Percentiles rank a stretch among this genome's conserved stretches.
Conservation (phyloP, 2,329 filamentous ascomycete species). For the Metarhizium rileyi region DNA sequence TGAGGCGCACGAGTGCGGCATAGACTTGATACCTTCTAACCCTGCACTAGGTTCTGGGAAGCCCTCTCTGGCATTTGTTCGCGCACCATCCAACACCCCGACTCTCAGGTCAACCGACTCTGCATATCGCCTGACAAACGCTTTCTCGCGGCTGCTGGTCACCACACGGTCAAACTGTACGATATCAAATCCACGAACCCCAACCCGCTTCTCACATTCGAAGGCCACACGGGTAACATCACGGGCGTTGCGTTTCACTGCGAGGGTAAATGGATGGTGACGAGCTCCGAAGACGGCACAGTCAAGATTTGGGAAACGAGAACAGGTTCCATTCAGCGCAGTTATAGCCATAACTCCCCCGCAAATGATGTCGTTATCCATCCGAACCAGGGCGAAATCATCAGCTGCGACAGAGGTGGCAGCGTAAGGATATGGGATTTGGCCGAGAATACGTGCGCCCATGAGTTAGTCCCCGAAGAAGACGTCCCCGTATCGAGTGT, state of each 20-base stretch:
- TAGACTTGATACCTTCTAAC: conserved; percentile 9
- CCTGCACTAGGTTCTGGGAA: conserved; percentile 75
- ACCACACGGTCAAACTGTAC: conserved; percentile 89
- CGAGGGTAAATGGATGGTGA: conserved; percentile 99
- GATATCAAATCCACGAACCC: conserved; percentile 99
- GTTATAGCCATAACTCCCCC: conserved; percentile 79
- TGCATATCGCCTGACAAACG: conserved; percentile 98
- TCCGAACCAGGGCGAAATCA: conserved; percentile 95
- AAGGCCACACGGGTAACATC: conserved; percentile 91
- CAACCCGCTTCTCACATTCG: conserved; percentile 84
- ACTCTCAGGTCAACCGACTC: conserved; percentile 95
- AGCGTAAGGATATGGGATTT: conserved; percentile 95
- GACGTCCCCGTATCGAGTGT: conserved; percentile 90
- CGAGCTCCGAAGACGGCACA: conserved; percentile 89
- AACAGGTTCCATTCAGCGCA: conserved; percentile 76
- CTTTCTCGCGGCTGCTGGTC: conserved; percentile 72
- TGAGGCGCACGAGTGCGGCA: background rate
- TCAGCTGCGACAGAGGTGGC: conserved; percentile 87
- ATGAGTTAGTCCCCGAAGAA: conserved; percentile 92
- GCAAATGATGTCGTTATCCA: conserved; percentile 99
- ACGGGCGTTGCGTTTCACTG: conserved; percentile 97
- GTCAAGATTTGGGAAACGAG: conserved; percentile 97
- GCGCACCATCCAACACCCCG: conserved; percentile 92
- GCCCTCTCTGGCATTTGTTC: conserved; percentile 96
- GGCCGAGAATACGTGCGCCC: conserved; percentile 92